Conservation (phyloP, 1,284 basidiomycete species). For the Leccinum griseonigrum region DNA sequence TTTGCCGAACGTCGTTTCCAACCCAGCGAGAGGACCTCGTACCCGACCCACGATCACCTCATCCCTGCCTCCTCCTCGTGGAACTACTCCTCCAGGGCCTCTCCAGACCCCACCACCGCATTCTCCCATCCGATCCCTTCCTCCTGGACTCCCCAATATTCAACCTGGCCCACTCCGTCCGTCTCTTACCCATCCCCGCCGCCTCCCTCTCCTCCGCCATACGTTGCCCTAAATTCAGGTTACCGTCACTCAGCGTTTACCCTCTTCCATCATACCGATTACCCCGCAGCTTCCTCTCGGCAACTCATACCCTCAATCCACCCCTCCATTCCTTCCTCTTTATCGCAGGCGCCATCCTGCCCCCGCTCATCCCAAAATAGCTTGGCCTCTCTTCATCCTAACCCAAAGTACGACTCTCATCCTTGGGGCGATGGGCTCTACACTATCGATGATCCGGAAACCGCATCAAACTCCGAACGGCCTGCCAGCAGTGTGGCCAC, state of each 20-base stretch:
- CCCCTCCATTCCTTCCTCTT: slow-evolving; percentile 17
- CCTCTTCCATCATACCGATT: slow-evolving; percentile 25
- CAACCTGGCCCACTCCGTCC: slow-evolving; percentile 21
- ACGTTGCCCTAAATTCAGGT: slow-evolving; percentile 17
- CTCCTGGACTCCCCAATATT: slow-evolving; percentile 25
- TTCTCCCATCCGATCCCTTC: slow-evolving; percentile 17
- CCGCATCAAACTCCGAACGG: slow-evolving; percentile 35
- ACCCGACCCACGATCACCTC: slow-evolving; percentile 22
- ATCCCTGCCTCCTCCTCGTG: slow-evolving; percentile 23
- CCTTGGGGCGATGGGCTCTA: slow-evolving; percentile 34
- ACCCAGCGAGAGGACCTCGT: slow-evolving; percentile 26
- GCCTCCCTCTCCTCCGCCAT: slow-evolving; percentile 27
- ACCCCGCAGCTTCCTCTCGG: slow-evolving; percentile 20
- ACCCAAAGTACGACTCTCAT: slow-evolving; percentile 25
- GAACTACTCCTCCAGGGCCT: slow-evolving; percentile 28
- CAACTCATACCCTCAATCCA: slow-evolving; percentile 15
- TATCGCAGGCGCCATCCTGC: slow-evolving; percentile 13
- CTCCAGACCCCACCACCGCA: slow-evolving; percentile 15
- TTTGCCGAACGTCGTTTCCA: slow-evolving; percentile 35
- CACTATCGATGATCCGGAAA: slow-evolving; percentile 33
- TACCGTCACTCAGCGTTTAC: slow-evolving; percentile 28
- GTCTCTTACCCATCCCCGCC: slow-evolving; percentile 24
- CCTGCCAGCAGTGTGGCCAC: slow-evolving; percentile 33
- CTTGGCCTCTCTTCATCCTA: slow-evolving; percentile 14
- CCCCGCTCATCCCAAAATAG: slow-evolving; percentile 8